A percentile compares a stretch with the other conserved stretches of the same genome.
Evolutionary conservation across 805 yeast genomes (phyloP).

Genomic region (Sporopachydermia lactativora): DNA sequence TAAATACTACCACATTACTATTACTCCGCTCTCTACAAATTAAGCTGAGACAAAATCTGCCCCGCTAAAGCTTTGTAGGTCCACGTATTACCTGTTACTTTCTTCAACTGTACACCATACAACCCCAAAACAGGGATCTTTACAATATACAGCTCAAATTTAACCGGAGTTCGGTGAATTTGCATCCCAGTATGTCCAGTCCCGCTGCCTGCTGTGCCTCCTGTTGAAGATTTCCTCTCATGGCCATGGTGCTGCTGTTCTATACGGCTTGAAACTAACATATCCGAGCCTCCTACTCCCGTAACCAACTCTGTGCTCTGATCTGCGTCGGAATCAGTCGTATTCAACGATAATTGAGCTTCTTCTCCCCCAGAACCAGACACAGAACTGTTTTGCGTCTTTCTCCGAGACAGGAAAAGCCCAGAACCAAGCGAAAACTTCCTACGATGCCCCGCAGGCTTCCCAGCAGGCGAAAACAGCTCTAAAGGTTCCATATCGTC

Average conservation of each 20-base stretch:
- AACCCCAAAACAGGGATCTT: constrained; percentile 83
- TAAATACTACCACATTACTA: too few species aligned
- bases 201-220: constrained; percentile 3
- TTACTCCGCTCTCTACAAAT: too few species aligned
- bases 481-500: constrained; percentile 11
- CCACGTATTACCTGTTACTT: constrained; percentile 90
- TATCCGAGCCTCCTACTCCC: constrained; percentile 23
- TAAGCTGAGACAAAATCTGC: constrained; percentile 60
- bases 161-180: constrained; percentile 41
- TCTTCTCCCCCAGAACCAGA: constrained; percentile 22
- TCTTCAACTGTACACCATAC: constrained; percentile 91
- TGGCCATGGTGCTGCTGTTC: constrained; percentile 28
- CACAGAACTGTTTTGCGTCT: constrained; percentile 10
- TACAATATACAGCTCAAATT: constrained; percentile 84
- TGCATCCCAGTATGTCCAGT: constrained; percentile 14
- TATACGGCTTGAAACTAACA: constrained; percentile 44
- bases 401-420: constrained; percentile 35
- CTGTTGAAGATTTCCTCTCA: constrained; percentile 5
- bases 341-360: constrained; percentile 7
- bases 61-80: constrained; percentile 84
- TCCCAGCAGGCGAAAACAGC: constrained; percentile 11
- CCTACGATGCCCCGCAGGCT: constrained; percentile 35
- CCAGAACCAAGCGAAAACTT: constrained; percentile 52
- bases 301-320: constrained; percentile 18
- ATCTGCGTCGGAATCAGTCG: constrained; percentile 6